Percentiles rank a stretch among this genome's conserved stretches.
These are phyloP conservation scores for Abrus precatorius DNA, from an alignment of 306 rosid species.

Conservation along the genomic window DNA sequence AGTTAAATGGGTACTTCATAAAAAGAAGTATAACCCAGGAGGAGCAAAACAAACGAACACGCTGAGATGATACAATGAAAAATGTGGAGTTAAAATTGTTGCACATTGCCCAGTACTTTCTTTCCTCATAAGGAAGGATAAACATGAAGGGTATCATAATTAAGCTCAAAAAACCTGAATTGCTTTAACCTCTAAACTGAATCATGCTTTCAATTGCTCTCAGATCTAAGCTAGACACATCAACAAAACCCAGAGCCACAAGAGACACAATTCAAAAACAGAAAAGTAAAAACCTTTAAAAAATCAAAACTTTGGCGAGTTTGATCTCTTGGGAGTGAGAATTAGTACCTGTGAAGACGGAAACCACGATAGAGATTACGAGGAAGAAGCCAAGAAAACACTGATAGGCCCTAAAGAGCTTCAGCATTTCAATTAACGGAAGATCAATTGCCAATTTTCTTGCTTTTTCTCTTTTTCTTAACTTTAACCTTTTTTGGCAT, in stretches of 20 bases:
- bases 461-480: constrained; percentile 25
- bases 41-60: not conserved
- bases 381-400: constrained; percentile 44
- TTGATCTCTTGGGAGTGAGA: constrained; percentile 36
- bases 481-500: constrained; percentile 41
- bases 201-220: constrained; percentile 25
- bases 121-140: constrained; percentile 41
- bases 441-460: constrained; percentile 43
- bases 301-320: constrained; percentile 6
- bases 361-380: constrained; percentile 39
- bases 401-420: constrained; percentile 58
- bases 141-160: constrained; percentile 36
- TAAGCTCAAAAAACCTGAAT: constrained; percentile 29
- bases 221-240: constrained; percentile 51
- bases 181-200: constrained; percentile 33
- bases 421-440: constrained; percentile 53
- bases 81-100: constrained; percentile 36
- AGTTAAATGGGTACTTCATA: constrained; percentile 7
- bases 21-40: not conserved
- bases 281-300: not conserved
- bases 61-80: constrained; percentile 14
- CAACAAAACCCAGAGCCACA: constrained; percentile 38
- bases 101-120: constrained; percentile 33
- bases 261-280: constrained; percentile 14
- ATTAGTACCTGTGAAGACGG: constrained; percentile 47